Evolutionary conservation across 139 green algal species (phyloP).

Genomic region (Coelastrella sp.): DNA sequence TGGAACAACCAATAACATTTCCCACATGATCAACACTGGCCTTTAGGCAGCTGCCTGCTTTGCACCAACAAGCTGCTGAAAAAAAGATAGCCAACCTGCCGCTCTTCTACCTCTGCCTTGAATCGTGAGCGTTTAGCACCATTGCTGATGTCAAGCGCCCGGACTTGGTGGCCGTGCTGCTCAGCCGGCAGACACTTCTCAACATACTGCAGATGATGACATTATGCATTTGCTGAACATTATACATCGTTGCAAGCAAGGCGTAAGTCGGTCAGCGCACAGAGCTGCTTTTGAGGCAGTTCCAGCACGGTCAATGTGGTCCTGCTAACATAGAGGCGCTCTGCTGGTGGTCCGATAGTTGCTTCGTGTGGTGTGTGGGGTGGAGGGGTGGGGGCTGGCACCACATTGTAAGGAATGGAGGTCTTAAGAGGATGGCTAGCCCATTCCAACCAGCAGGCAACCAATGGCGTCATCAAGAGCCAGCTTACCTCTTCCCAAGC

Average conservation of each 20-base stretch:
- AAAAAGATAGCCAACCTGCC: background rate
- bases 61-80: background rate
- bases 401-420: no score
- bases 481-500: background rate
- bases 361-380: background rate
- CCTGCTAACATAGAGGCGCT: no score
- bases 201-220: background rate
- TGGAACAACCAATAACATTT: background rate
- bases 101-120: background rate
- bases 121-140: conserved; percentile 4
- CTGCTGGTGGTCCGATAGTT: no score
- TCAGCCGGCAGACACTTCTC: background rate
- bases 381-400: no score
- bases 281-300: no score
- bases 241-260: no score
- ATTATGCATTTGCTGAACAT: background rate
- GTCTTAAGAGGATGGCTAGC: background rate
- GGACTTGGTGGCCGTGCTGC: background rate
- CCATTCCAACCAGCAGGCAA: background rate
- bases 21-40: no score
- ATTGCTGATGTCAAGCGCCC: no score
- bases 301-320: no score
- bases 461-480: background rate
- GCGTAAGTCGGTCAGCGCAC: no score
- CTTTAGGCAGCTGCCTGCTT: background rate